These are phyloP conservation scores for Phascolomyces articulosus DNA, from an alignment of 371 early-diverging fungal species.

Conservation along the genomic window DNA sequence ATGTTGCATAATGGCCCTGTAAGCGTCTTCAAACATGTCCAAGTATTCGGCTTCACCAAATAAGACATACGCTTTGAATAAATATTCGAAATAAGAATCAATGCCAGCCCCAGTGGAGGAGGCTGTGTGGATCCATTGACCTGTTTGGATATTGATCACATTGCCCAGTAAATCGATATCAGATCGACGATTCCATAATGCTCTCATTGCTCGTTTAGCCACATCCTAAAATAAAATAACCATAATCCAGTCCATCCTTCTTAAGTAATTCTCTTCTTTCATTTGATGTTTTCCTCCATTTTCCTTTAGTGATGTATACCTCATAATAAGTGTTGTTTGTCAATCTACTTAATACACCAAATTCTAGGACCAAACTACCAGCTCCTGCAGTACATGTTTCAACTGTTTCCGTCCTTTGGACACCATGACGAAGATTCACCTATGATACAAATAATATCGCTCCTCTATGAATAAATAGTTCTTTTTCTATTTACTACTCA, in stretches of 20 bases:
- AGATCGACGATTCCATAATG: slow-evolving; percentile 81
- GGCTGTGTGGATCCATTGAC: slow-evolving; percentile 73
- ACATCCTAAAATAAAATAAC: slow-evolving; percentile 42
- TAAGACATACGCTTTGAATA: slow-evolving; percentile 86
- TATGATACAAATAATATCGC: slow-evolving; percentile 12
- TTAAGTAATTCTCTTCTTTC: background rate
- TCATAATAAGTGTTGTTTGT: slow-evolving; percentile 81
- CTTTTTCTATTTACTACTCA: too few relatives aligned
- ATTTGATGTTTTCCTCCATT: background rate
- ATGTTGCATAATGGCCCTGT: slow-evolving; percentile 67
- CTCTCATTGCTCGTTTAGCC: slow-evolving; percentile 73
- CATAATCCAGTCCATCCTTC: too few relatives aligned
- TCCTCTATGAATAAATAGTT: too few relatives aligned
- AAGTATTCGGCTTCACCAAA: slow-evolving; percentile 83
- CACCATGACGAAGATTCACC: slow-evolving; percentile 81
- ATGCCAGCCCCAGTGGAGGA: slow-evolving; percentile 90
- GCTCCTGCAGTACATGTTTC: slow-evolving; percentile 94
- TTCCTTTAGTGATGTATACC: slow-evolving; percentile 25
- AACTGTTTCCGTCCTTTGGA: slow-evolving; percentile 65
- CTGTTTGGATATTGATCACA: slow-evolving; percentile 73
- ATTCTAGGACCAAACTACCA: slow-evolving; percentile 93
- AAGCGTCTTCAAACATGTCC: slow-evolving; percentile 82
- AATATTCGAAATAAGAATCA: slow-evolving; percentile 94
- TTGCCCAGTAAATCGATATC: slow-evolving; percentile 83
- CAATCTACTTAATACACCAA: slow-evolving; percentile 89